These are phyloP conservation scores for Geranomyces variabilis DNA, from an alignment of 192 early-diverging fungal genomes.

Conservation along the genomic window DNA sequence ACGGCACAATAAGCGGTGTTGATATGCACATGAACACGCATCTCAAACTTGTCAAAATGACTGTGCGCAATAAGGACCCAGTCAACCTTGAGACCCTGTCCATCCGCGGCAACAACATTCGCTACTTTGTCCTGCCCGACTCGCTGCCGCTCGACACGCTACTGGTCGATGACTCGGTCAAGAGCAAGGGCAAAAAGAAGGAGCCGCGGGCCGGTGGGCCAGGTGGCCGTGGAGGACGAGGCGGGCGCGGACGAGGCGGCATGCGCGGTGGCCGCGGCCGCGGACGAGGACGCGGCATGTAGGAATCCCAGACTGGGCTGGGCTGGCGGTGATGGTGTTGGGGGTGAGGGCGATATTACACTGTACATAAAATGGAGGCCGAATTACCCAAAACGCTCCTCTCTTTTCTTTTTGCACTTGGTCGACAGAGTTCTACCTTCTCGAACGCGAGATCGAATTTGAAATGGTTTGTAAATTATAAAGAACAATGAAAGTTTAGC, in stretches of 20 bases:
- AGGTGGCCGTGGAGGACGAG: slow-evolving; percentile 25
- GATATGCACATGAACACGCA: slow-evolving; percentile 99
- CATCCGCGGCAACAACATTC: slow-evolving; percentile 93
- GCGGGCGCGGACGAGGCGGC: slow-evolving; percentile 57
- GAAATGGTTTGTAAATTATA: too few species aligned
- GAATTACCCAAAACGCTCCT: too few species aligned
- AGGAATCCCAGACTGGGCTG: slow-evolving; percentile 6
- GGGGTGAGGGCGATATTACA: too few species aligned
- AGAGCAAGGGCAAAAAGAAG: slow-evolving; percentile 76
- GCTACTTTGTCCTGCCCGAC: slow-evolving; percentile 94
- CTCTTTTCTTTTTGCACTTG: too few species aligned
- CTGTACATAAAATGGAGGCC: too few species aligned
- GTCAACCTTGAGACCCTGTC: slow-evolving; percentile 88
- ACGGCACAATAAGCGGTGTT: slow-evolving; percentile 94
- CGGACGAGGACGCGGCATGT: slow-evolving; percentile 52
- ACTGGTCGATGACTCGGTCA: slow-evolving; percentile 93
- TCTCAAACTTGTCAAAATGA: slow-evolving; percentile 98
- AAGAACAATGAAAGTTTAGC: too few species aligned
- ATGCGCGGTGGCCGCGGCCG: slow-evolving; percentile 78
- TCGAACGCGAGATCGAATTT: too few species aligned
- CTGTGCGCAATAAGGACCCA: slow-evolving; percentile 90
- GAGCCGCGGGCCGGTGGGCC: neutral
- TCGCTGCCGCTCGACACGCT: slow-evolving; percentile 93
- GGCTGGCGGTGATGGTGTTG: too few species aligned
- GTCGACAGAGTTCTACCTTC: too few species aligned